Evolutionary conservation across 257 asterid species (phyloP).

Genomic region (Oldenlandia corymbosa): DNA sequence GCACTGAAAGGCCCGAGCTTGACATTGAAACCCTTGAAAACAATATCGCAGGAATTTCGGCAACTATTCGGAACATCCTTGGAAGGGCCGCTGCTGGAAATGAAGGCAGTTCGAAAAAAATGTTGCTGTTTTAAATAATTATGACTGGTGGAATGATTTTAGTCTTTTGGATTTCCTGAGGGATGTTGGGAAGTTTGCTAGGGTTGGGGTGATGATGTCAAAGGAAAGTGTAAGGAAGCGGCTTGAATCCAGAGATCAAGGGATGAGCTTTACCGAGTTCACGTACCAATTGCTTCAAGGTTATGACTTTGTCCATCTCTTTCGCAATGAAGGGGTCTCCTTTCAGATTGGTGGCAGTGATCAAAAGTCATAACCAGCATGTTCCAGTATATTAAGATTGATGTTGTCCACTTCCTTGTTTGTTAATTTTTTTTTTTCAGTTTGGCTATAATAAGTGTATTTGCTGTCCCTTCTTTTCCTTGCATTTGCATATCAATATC

Average conservation of each 20-base stretch:
- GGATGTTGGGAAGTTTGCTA: conserved; percentile 61
- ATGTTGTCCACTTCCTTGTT: no score
- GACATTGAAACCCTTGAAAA: conserved; percentile 39
- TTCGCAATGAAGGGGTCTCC: conserved; percentile 48
- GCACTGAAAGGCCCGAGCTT: conserved; percentile 73
- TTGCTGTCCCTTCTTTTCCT: no score
- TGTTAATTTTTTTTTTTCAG: no score
- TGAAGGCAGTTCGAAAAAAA: background rate
- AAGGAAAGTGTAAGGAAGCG: conserved; percentile 80
- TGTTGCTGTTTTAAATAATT: conserved; percentile 54
- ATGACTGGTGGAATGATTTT: conserved; percentile 95
- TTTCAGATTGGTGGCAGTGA: conserved; percentile 94
- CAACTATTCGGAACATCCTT: conserved; percentile 39
- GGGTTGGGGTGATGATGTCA: conserved; percentile 88
- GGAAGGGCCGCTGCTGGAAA: conserved; percentile 21
- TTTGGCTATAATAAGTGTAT: no score
- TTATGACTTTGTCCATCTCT: conserved; percentile 69
- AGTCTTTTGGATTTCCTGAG: conserved; percentile 61
- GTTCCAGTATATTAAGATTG: no score
- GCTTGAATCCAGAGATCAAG: conserved; percentile 63
- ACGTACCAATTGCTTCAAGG: conserved; percentile 83
- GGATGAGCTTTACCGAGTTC: conserved; percentile 90
- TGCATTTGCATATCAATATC: no score
- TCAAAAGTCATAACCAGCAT: no score
- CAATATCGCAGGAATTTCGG: conserved; percentile 45